A percentile compares a stretch with the other conserved stretches of the same genome.
Conservation (phyloP, 2,329 filamentous ascomycete genomes). For the Arthrobotrys musiformis region DNA sequence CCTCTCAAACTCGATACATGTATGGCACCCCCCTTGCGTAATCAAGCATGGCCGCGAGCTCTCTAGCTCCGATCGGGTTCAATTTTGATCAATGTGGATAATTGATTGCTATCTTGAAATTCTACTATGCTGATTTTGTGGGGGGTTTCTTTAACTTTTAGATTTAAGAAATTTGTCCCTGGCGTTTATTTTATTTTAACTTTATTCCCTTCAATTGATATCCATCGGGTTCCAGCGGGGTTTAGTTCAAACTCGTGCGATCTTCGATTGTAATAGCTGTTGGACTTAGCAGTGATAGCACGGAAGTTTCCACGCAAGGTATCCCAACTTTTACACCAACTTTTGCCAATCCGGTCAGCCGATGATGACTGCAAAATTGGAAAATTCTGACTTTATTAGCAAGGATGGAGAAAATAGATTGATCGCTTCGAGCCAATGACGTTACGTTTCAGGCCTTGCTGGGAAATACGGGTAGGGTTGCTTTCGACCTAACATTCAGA, state of each 20-base stretch:
- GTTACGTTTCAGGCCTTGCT: constrained; percentile 27
- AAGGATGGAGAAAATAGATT: constrained; percentile 18
- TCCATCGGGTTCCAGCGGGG: background rate
- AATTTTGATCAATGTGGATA: background rate
- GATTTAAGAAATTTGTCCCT: constrained; percentile 21
- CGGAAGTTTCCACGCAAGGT: background rate
- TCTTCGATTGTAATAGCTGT: background rate
- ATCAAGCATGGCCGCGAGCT: background rate
- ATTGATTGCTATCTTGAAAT: background rate
- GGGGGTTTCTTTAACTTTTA: background rate
- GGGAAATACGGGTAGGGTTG: constrained; percentile 10
- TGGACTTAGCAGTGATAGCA: too few species aligned
- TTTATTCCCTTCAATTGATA: too few species aligned
- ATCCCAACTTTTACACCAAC: background rate
- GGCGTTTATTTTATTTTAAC: background rate
- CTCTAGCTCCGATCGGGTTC: background rate
- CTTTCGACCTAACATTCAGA: constrained; percentile 7
- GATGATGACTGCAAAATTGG: constrained; percentile 7
- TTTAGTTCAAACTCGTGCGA: background rate
- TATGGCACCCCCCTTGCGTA: constrained; percentile 6
- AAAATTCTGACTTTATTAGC: constrained; percentile 13
- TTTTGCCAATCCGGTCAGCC: constrained; percentile 19
- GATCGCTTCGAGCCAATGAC: constrained; percentile 29
- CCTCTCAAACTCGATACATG: constrained; percentile 1
- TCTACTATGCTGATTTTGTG: constrained; percentile 3